Evolutionary conservation across 2,329 filamentous ascomycete genomes (phyloP).

Genomic region (Fusarium paranaense): DNA sequence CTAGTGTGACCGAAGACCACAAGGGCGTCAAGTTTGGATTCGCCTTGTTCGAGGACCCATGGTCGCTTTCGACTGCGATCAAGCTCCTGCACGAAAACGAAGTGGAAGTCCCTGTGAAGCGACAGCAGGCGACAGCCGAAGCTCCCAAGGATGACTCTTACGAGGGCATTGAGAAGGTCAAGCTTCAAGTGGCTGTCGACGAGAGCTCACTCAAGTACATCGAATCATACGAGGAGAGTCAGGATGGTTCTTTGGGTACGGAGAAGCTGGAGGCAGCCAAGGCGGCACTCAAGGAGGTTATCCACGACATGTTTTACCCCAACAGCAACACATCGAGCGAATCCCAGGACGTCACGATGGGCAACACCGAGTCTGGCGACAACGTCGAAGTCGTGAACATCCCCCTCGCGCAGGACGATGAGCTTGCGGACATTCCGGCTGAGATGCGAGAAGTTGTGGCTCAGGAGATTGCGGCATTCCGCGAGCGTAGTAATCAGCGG

Average conservation of each 20-base stretch:
- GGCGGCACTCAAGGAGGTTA: constrained; percentile 72
- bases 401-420: constrained; percentile 87
- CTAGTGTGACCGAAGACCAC: constrained; percentile 69
- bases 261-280: constrained; percentile 78
- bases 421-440: constrained; percentile 92
- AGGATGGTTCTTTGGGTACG: constrained; percentile 72
- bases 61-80: constrained; percentile 86
- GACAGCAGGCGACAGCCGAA: constrained; percentile 68
- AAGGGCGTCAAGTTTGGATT: constrained; percentile 93
- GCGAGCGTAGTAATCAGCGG: constrained; percentile 88
- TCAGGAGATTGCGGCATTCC: constrained; percentile 92
- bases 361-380: constrained; percentile 70
- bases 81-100: constrained; percentile 86
- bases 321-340: constrained; percentile 61
- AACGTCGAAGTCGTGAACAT: constrained; percentile 91
- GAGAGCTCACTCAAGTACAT: constrained; percentile 85
- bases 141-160: constrained; percentile 58
- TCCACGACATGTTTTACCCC: constrained; percentile 81
- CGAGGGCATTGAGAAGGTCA: constrained; percentile 74
- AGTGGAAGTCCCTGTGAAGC: constrained; percentile 84
- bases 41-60: constrained; percentile 92
- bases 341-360: constrained; percentile 78
- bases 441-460: constrained; percentile 97
- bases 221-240: constrained; percentile 80
- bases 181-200: constrained; percentile 81